These are phyloP conservation scores for Vitellaria paradoxa DNA, from an alignment of 179 eudicot species.

Conservation along the genomic window DNA sequence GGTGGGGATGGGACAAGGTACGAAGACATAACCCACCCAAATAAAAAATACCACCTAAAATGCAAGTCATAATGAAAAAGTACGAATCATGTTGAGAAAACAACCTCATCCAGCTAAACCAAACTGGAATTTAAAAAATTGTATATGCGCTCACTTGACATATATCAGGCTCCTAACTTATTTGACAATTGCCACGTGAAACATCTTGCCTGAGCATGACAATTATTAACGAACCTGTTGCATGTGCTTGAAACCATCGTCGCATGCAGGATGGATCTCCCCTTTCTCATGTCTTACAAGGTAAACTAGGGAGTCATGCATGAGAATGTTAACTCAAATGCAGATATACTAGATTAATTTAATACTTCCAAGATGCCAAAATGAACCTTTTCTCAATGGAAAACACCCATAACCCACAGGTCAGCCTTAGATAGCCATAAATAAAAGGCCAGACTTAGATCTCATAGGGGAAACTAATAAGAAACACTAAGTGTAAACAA, in stretches of 20 bases:
- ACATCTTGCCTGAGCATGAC: neutral
- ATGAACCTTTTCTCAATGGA: neutral
- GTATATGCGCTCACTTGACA: neutral
- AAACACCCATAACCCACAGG: neutral
- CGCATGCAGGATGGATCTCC: neutral
- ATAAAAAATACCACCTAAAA: neutral
- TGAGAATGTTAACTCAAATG: neutral
- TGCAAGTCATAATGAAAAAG: neutral
- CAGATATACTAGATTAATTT: neutral
- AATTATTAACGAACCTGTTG: neutral
- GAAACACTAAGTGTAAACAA: neutral
- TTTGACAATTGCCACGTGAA: neutral
- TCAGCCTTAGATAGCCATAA: neutral
- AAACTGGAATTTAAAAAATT: neutral
- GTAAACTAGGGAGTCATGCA: neutral
- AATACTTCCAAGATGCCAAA: no score
- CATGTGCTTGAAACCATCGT: neutral
- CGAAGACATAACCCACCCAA: no score
- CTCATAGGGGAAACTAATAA: neutral
- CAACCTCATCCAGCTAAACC: neutral
- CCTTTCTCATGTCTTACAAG: neutral
- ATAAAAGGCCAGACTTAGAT: neutral
- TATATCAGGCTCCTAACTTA: neutral
- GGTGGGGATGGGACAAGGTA: no score
- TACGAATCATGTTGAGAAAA: neutral